Base-by-base conservation (phyloP, 2,329 filamentous ascomycete species). In the Cladosporium velox region DNA sequence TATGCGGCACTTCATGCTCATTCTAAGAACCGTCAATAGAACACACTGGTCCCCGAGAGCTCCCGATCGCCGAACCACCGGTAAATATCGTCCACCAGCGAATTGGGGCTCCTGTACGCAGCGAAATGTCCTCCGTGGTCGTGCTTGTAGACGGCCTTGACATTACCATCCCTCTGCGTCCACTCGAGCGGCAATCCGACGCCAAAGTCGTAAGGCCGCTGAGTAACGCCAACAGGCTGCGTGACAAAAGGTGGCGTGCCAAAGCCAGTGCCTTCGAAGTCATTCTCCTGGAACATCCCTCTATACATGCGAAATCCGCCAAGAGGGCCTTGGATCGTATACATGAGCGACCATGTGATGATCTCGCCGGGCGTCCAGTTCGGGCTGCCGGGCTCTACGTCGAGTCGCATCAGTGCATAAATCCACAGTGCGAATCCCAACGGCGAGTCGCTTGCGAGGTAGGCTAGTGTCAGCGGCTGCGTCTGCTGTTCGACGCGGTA, bases 221-320 rank as follows among this genome's bases (percentile, higher is more conserved):
- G 52, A 30, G 62, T 74, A 76, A 80, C 59, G 72, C 69, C 5
- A 47, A 65, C 41, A 30, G 74, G 75, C 64, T 87, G 86, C 1
- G 24, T 28, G 6, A 63, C 59, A 28, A 63, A 63, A 1, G 47
- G 59, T 21, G 72, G 77, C 72, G 28, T 55, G 11, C 30, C 63
- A 28, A 34, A 51, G 10, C 64, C 64, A 67, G 14, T 30, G 15
- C 28, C 65, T 38, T 63, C 18, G 38, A 66, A 59, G 4, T 59
- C 35, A 8, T 18, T 26, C 21, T 63, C 59, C 18, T n/a, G 11
- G 5, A 70, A 75, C 0, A 79, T 78, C 75, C 92, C 90, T 70
- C 91, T 91, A 76, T 93, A 93, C 57, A 92, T 91, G 12, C 88
- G 81, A 72, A 83, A 86, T 15, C 89, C 90, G 88, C 88, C 91